Evolutionary conservation across 2,329 filamentous ascomycete genomes (phyloP).

Genomic region (Botrytis medusae): DNA sequence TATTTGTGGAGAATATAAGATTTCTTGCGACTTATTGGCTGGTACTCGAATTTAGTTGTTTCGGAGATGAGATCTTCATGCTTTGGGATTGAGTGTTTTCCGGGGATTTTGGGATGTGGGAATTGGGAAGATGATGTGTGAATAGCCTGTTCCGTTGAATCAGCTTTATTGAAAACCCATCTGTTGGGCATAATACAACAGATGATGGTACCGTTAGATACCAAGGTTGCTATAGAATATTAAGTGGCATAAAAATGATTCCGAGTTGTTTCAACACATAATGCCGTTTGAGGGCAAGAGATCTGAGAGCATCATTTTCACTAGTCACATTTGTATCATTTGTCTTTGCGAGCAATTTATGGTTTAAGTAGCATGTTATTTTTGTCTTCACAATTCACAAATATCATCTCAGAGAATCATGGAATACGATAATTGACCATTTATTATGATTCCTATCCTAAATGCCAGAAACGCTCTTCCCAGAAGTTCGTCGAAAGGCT

Average conservation of each 20-base stretch:
- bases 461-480: neutral
- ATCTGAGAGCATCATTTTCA: neutral
- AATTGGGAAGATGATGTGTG: neutral
- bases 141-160: neutral
- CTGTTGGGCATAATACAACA: neutral
- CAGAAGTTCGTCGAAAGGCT: too few relatives aligned
- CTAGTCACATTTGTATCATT: neutral
- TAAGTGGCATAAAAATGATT: neutral
- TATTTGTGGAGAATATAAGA: neutral
- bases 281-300: neutral
- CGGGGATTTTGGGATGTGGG: rapidly evolving
- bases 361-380: neutral
- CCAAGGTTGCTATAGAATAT: neutral
- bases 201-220: rapidly evolving
- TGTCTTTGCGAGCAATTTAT: neutral
- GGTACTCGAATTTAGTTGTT: neutral
- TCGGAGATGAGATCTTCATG: neutral
- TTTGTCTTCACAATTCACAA: neutral
- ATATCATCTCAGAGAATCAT: neutral
- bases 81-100: neutral
- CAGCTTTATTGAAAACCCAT: too few relatives aligned
- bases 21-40: neutral
- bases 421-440: neutral
- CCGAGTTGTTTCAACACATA: neutral
- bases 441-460: neutral